phyloP scores from a whole-genome alignment of 2,329 filamentous ascomycete species.

The Fusarium odoratissimum region DNA sequence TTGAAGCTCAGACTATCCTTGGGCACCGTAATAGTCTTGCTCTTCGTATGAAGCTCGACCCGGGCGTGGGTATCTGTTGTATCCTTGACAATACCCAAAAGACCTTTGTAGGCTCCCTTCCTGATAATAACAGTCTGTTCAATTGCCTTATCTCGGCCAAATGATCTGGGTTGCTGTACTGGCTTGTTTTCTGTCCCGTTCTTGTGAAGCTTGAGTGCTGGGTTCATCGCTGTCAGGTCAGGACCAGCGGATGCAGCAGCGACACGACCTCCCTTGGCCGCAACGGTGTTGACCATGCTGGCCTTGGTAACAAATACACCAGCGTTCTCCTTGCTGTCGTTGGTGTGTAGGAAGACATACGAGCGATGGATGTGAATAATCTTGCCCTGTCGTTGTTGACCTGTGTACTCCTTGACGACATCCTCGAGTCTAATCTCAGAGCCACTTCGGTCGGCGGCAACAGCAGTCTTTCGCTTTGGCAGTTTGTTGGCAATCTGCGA shows the following conservation, averaged over 20 bases:
- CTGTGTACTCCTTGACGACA: conserved; percentile 89
- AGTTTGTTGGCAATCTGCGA: conserved; percentile 94
- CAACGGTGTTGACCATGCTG: conserved; percentile 86
- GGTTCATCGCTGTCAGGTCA: conserved; percentile 92
- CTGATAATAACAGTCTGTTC: conserved; percentile 92
- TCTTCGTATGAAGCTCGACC: conserved; percentile 94
- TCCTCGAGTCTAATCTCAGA: conserved; percentile 93
- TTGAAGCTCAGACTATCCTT: conserved; percentile 87
- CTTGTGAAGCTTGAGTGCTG: conserved; percentile 80
- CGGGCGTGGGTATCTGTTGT: conserved; percentile 87
- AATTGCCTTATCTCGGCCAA: conserved; percentile 84
- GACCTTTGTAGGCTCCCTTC: conserved; percentile 89
- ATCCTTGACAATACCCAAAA: conserved; percentile 95
- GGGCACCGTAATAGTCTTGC: conserved; percentile 86
- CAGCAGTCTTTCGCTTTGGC: conserved; percentile 82
- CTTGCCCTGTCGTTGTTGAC: conserved; percentile 85
- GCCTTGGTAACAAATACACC: conserved; percentile 90
- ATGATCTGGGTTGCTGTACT: conserved; percentile 76
- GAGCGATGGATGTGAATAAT: conserved; percentile 95
- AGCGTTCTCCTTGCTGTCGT: conserved; percentile 85
- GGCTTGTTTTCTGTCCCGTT: conserved; percentile 62
- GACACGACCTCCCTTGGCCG: conserved; percentile 91
- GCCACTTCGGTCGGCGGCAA: conserved; percentile 92
- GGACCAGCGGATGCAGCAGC: conserved; percentile 67
- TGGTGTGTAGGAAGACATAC: conserved; percentile 90